Conservation (phyloP, 495 filamentous ascomycete species). For the Neurospora hispaniola region DNA sequence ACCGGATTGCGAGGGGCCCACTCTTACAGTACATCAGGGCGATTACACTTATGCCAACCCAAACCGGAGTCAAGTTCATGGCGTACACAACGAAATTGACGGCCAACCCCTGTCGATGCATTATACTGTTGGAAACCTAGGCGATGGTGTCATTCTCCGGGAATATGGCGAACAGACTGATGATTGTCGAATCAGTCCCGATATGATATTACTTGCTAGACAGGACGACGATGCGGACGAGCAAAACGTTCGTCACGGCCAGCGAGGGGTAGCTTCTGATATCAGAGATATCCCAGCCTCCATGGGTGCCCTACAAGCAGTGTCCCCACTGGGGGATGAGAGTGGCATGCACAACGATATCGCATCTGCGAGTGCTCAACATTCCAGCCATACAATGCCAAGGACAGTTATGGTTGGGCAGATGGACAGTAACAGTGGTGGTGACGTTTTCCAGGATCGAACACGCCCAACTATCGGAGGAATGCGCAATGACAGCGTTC, state of each 20-base stretch:
- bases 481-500: slow-evolving; percentile 16
- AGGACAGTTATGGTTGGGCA: neutral
- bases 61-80: neutral
- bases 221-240: neutral
- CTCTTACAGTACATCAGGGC: neutral
- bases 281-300: neutral
- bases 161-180: neutral
- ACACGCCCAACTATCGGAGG: slow-evolving; percentile 7
- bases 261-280: neutral
- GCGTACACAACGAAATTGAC: neutral
- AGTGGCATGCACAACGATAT: neutral
- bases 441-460: neutral
- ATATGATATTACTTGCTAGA: neutral
- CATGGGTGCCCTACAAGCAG: neutral
- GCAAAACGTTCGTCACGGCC: neutral
- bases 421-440: neutral
- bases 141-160: neutral
- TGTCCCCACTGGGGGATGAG: neutral
- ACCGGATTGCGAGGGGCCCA: neutral
- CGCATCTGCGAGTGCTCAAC: neutral
- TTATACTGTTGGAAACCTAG: neutral
- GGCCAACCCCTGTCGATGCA: neutral
- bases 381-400: neutral
- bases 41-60: neutral
- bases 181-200: neutral